Conservation (phyloP, 1,284 basidiomycete genomes). For the Rhizoctonia solani region DNA sequence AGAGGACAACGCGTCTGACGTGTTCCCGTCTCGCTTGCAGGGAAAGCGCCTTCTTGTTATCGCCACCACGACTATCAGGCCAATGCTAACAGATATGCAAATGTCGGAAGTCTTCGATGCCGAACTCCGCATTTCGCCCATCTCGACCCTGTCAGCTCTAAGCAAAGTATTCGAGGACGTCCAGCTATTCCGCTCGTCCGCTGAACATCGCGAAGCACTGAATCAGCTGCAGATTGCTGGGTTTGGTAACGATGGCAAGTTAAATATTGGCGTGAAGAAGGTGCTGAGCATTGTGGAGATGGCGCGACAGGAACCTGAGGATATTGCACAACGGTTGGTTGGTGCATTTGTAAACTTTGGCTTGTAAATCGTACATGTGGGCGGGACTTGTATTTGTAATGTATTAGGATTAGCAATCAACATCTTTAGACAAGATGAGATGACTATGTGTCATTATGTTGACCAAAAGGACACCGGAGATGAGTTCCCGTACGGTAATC, state of each 20-base stretch:
- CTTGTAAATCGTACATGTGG: neutral
- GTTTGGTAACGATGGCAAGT: slow-evolving; percentile 59
- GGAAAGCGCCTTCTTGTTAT: slow-evolving; percentile 91
- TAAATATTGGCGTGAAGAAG: slow-evolving; percentile 94
- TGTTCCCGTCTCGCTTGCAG: slow-evolving; percentile 47
- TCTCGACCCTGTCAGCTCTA: slow-evolving; percentile 73
- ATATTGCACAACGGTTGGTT: slow-evolving; percentile 73
- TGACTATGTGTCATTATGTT: too few species aligned
- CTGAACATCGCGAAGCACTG: slow-evolving; percentile 66
- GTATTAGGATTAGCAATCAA: neutral
- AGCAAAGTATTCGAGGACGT: slow-evolving; percentile 84
- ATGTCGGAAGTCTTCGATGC: slow-evolving; percentile 88
- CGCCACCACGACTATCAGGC: slow-evolving; percentile 87
- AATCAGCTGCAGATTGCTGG: slow-evolving; percentile 76
- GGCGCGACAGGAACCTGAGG: slow-evolving; percentile 91
- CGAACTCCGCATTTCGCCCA: slow-evolving; percentile 83
- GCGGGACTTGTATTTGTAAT: too few species aligned
- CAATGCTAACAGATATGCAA: slow-evolving; percentile 89
- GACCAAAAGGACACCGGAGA: too few species aligned
- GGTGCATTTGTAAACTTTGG: slow-evolving; percentile 66
- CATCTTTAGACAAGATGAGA: too few species aligned
- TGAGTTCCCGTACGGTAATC: neutral
- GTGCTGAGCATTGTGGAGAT: slow-evolving; percentile 92
- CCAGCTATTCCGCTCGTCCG: slow-evolving; percentile 68
- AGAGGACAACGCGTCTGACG: neutral